A percentile compares a stretch with the other conserved stretches of the same genome.
phyloP scores from a whole-genome alignment of 192 early-diverging fungal genomes.

The Podila verticillata region DNA sequence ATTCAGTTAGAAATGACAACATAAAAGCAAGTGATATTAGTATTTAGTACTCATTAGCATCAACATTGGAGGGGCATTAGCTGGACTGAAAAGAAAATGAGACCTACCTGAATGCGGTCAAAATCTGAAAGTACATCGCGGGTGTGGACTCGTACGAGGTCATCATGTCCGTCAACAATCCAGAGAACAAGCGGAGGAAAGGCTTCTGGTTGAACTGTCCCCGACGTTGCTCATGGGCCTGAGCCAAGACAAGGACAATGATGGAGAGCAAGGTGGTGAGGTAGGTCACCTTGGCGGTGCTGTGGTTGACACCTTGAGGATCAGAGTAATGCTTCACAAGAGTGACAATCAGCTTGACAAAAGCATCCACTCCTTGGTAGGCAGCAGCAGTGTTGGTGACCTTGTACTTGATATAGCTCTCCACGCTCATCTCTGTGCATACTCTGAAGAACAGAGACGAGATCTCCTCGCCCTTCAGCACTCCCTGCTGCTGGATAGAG shows the following conservation, averaged over 20 bases:
- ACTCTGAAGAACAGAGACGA: slow-evolving; percentile 92
- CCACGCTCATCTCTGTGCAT: slow-evolving; percentile 86
- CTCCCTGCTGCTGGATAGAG: slow-evolving; percentile 80
- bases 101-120: slow-evolving; percentile 73
- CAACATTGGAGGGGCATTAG: not conserved
- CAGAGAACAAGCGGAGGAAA: slow-evolving; percentile 89
- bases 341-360: slow-evolving; percentile 87
- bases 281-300: slow-evolving; percentile 68
- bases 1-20: not conserved
- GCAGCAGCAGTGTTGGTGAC: slow-evolving; percentile 55
- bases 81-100: not conserved
- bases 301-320: slow-evolving; percentile 62
- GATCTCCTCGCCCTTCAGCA: slow-evolving; percentile 78
- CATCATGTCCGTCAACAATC: slow-evolving; percentile 81
- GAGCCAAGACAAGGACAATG: slow-evolving; percentile 84
- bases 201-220: slow-evolving; percentile 89
- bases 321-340: slow-evolving; percentile 79
- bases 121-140: slow-evolving; percentile 76
- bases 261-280: slow-evolving; percentile 87
- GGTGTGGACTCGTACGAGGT: slow-evolving; percentile 70
- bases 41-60: too few species aligned
- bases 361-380: slow-evolving; percentile 93
- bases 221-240: slow-evolving; percentile 83
- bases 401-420: slow-evolving; percentile 76
- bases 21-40: not conserved